Conservation (phyloP, 1,284 basidiomycete species). For the Blastosporella zonata region DNA sequence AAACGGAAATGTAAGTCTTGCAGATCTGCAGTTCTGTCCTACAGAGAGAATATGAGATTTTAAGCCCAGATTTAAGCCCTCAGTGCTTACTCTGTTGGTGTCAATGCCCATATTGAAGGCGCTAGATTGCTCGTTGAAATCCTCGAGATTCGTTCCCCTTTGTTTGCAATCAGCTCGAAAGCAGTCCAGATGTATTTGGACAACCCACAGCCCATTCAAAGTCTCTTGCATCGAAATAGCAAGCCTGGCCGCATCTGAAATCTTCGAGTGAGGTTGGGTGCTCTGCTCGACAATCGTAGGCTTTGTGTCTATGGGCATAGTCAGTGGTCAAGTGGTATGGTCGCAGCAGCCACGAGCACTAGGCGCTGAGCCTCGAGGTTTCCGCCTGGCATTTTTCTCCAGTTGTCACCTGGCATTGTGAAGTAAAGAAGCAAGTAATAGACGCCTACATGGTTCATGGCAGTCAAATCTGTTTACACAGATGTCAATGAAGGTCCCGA, state of each 20-base stretch:
- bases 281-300: background rate
- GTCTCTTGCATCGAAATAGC: slow-evolving; percentile 11
- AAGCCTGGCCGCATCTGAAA: slow-evolving; percentile 1
- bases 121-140: slow-evolving; percentile 29
- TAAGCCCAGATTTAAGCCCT: background rate
- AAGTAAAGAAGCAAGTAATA: slow-evolving; percentile 4
- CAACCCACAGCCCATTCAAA: slow-evolving; percentile 13
- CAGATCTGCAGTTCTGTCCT: slow-evolving; percentile 31
- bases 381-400: slow-evolving; percentile 11
- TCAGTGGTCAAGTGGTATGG: slow-evolving; percentile 4
- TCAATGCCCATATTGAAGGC: slow-evolving; percentile 26
- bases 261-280: background rate
- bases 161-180: background rate
- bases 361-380: slow-evolving; percentile 11
- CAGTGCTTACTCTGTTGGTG: slow-evolving; percentile 28
- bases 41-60: slow-evolving; percentile 7
- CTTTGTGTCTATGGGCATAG: slow-evolving; percentile 1
- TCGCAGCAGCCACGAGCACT: slow-evolving; percentile 1
- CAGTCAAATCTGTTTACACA: slow-evolving; percentile 4
- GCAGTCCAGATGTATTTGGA: background rate
- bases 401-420: background rate
- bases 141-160: slow-evolving; percentile 29
- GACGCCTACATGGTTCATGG: slow-evolving; percentile 8
- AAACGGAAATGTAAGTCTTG: slow-evolving; percentile 32
- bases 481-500: background rate